phyloP scores from a whole-genome alignment of 1,284 basidiomycete species.

The Rugosomyces carneus region DNA sequence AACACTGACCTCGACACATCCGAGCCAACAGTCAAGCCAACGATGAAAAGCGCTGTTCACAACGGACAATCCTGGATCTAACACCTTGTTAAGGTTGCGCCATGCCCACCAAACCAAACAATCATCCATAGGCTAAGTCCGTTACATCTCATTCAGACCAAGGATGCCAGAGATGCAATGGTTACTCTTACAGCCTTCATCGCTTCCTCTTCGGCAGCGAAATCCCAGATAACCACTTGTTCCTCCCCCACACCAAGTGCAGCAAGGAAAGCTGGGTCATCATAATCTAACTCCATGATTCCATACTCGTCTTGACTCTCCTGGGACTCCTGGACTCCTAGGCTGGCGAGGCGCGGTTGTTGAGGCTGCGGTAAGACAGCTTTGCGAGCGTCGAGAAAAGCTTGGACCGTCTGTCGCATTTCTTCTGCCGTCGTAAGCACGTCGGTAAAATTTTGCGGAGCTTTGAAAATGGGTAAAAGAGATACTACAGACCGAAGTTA shows the following conservation, averaged over 20 bases:
- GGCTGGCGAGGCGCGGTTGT: conserved; percentile 25
- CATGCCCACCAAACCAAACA: conserved; percentile 19
- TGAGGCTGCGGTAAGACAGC: conserved; percentile 43
- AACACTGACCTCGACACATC: conserved; percentile 54
- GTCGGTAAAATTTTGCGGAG: conserved; percentile 16
- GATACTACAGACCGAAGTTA: conserved; percentile 22
- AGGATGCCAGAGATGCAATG: background rate
- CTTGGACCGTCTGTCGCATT: conserved; percentile 54
- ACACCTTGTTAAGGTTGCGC: conserved; percentile 17
- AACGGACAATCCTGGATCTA: conserved; percentile 9
- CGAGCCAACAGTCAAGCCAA: conserved; percentile 76
- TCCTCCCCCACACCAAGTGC: conserved; percentile 39
- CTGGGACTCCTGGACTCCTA: conserved; percentile 36
- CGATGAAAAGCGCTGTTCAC: conserved; percentile 16
- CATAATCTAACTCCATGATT: conserved; percentile 47
- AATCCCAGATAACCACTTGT: conserved; percentile 19
- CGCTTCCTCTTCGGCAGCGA: conserved; percentile 32
- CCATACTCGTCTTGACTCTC: conserved; percentile 78
- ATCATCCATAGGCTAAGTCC: conserved; percentile 23
- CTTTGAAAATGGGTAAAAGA: conserved; percentile 22
- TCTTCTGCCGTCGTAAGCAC: conserved; percentile 42
- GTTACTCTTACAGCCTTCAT: conserved; percentile 34
- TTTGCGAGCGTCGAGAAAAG: conserved; percentile 59
- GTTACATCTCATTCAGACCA: background rate
- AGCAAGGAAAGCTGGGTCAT: conserved; percentile 53